phyloP scores from a whole-genome alignment of 805 yeast genomes.

The Hanseniaspora pseudoguilliermondii region DNA sequence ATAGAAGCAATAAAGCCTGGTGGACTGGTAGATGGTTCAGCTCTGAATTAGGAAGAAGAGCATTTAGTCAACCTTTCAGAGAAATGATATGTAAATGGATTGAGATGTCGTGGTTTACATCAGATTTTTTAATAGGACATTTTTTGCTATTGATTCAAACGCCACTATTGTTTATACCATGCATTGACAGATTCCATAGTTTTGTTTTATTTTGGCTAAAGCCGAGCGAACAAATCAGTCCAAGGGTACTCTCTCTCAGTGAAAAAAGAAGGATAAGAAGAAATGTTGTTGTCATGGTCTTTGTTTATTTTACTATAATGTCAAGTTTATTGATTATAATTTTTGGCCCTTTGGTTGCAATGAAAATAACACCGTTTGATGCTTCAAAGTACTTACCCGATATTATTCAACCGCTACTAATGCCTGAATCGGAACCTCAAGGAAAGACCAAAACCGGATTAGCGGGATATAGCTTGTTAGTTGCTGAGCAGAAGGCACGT shows the following conservation, averaged over 20 bases:
- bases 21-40: slow-evolving; percentile 59
- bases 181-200: slow-evolving; percentile 46
- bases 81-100: slow-evolving; percentile 45
- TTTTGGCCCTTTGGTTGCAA: slow-evolving; percentile 31
- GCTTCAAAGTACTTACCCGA: slow-evolving; percentile 33
- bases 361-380: slow-evolving; percentile 29
- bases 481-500: slow-evolving; percentile 12
- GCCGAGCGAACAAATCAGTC: slow-evolving; percentile 38
- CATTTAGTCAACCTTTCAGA: slow-evolving; percentile 43
- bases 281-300: slow-evolving; percentile 26
- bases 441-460: background rate
- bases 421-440: slow-evolving; percentile 29
- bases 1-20: slow-evolving; percentile 48
- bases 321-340: slow-evolving; percentile 27
- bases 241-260: slow-evolving; percentile 34
- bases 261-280: slow-evolving; percentile 32
- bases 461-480: slow-evolving; percentile 17
- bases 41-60: slow-evolving; percentile 43
- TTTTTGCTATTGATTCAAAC: slow-evolving; percentile 38
- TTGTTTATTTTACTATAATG: slow-evolving; percentile 28
- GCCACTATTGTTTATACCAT: slow-evolving; percentile 45
- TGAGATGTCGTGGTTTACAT: slow-evolving; percentile 45
- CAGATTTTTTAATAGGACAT: slow-evolving; percentile 44
- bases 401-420: slow-evolving; percentile 26
- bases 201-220: slow-evolving; percentile 48